Conservation (phyloP, 2,329 filamentous ascomycete genomes). For the Paecilomyces formosus region DNA sequence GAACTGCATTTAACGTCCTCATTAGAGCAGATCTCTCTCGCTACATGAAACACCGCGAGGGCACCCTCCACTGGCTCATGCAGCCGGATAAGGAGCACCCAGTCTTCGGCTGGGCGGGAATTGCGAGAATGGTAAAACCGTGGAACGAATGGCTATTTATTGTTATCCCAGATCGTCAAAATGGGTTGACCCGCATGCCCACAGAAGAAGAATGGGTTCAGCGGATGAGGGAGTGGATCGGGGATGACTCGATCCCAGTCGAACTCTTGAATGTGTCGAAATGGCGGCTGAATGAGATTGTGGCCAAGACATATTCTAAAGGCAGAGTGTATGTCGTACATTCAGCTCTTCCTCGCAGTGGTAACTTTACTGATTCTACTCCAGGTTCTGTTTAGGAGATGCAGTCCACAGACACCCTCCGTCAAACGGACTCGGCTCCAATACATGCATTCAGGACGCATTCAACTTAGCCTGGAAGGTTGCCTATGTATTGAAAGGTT, state of each 20-base stretch:
- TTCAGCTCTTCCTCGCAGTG: background rate
- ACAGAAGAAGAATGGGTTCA: constrained; percentile 41
- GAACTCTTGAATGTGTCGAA: constrained; percentile 49
- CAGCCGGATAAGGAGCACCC: constrained; percentile 47
- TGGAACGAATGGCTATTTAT: constrained; percentile 59
- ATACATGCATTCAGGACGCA: constrained; percentile 53
- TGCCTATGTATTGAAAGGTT: constrained; percentile 38
- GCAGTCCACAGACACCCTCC: constrained; percentile 54
- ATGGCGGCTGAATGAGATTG: constrained; percentile 56
- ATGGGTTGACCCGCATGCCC: constrained; percentile 30
- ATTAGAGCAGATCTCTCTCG: constrained; percentile 43
- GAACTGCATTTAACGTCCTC: constrained; percentile 44
- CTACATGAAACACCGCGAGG: constrained; percentile 34
- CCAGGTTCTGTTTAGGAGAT: constrained; percentile 49
- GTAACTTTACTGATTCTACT: constrained; percentile 1
- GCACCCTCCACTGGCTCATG: constrained; percentile 56
- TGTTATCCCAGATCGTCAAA: constrained; percentile 36
- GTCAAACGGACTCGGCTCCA: constrained; percentile 50
- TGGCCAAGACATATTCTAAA: constrained; percentile 50
- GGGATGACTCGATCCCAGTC: constrained; percentile 44
- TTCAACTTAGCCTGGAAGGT: constrained; percentile 53
- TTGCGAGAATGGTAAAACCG: constrained; percentile 55
- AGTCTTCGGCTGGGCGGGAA: constrained; percentile 43
- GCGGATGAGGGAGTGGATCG: constrained; percentile 45
- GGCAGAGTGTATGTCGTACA: constrained; percentile 36